These are phyloP conservation scores for Starmerella geochares DNA, from an alignment of 805 yeast species.

Conservation along the genomic window DNA sequence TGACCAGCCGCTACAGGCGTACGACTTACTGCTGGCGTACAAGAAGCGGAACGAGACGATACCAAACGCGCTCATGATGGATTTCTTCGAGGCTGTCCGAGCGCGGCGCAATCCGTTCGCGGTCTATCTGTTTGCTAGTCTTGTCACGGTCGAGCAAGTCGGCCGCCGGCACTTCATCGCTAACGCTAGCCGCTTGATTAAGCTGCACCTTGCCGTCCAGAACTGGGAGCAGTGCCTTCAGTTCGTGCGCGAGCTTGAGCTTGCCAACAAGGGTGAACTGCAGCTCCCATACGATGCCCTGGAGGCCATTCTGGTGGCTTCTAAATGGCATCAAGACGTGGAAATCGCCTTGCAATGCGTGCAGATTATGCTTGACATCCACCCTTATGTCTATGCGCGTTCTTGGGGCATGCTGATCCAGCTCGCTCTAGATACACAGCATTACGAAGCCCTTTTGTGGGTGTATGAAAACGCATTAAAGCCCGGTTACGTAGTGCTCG, in stretches of 20 bases:
- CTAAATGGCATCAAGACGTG: slow-evolving; percentile 26
- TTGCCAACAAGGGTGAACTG: slow-evolving; percentile 23
- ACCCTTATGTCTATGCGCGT: slow-evolving; percentile 25
- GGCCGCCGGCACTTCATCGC: slow-evolving; percentile 9
- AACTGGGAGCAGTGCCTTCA: slow-evolving; percentile 25
- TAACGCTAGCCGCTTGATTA: slow-evolving; percentile 21
- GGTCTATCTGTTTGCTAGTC: slow-evolving; percentile 15
- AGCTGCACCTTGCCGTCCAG: slow-evolving; percentile 19
- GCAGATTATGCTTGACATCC: slow-evolving; percentile 18
- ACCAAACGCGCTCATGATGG: slow-evolving; percentile 11
- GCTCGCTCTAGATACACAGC: slow-evolving; percentile 20
- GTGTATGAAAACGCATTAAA: slow-evolving; percentile 25
- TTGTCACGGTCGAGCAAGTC: slow-evolving; percentile 19
- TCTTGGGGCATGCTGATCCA: slow-evolving; percentile 30
- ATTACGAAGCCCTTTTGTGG: slow-evolving; percentile 28
- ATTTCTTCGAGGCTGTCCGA: slow-evolving; percentile 11
- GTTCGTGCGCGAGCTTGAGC: slow-evolving; percentile 24
- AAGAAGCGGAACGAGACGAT: not conserved
- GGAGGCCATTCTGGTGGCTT: slow-evolving; percentile 26
- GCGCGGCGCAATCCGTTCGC: slow-evolving; percentile 9
- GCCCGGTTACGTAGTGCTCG: slow-evolving; percentile 30
- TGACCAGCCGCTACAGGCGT: slow-evolving; percentile 7
- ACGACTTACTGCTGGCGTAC: slow-evolving; percentile 6
- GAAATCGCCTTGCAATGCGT: slow-evolving; percentile 27
- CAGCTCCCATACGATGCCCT: slow-evolving; percentile 22